Evolutionary conservation across 805 yeast species (phyloP), one percentile per base, ranked within the genome.

Genomic region (Nakazawaea siamensis): DNA sequence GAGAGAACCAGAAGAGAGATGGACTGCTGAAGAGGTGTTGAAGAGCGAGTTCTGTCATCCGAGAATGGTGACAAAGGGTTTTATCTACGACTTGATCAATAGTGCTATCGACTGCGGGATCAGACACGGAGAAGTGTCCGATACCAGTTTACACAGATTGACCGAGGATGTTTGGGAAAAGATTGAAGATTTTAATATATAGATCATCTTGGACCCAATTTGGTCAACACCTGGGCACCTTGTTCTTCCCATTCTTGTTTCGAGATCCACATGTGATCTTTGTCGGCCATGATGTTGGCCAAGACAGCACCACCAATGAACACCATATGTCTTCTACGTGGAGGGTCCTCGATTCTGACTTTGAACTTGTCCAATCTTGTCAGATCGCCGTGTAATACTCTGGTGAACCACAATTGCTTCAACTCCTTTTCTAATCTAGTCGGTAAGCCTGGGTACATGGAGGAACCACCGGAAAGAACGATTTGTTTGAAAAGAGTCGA

Each of bases 401-500:
- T 75, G 2, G 94, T 79, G 46, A 83, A 78, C 97, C 97, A 92
- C 48, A 85, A 76, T 59, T 92, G 98, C 62, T 92, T 92, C 59
- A 92, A 70, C 58, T 92, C 98, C 58, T 85, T 90, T 58, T 92
- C 97, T 47, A 92, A 66, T 51, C 98, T 73, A 10, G 95, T 82
- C 14, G 98, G 98, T 47, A 92, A 72, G 20, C 98, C 98, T 2
- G 98, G 97, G 55, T 92, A 92, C 98, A 92, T 92, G 34, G 95
- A 82, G 1, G 97, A 88, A 39, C 98, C 98, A 55, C 98, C 98
- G 5, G 95, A 84, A 29, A 92, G 70, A 19, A 92, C 97, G 55
- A 92, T 83, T 2, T 96, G 94, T 52, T 81, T 84, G 64, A 74
- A 92, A 41, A 92, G 68, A 1, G 95, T 73, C 5, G 94, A 70